Percentiles rank a stretch among this genome's conserved stretches.
Evolutionary conservation across 768 basidiomycete genomes (phyloP).

Genomic region (Kondoa malvinella): DNA sequence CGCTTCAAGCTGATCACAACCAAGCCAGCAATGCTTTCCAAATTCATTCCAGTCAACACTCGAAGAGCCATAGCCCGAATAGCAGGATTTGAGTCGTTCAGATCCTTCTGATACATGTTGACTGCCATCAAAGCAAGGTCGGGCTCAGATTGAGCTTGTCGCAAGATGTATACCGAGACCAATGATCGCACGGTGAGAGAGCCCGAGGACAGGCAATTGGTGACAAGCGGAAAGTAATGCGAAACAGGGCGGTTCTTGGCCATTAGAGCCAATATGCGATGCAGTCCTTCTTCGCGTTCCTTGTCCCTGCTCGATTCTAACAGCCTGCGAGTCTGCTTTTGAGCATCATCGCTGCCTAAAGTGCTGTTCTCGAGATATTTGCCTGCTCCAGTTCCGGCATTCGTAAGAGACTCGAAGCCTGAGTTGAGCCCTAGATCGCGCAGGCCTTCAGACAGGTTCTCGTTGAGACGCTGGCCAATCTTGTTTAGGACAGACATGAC

Average conservation of each 20-base stretch:
- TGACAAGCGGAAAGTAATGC: conserved; percentile 86
- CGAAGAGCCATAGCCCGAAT: conserved; percentile 92
- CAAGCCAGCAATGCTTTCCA: conserved; percentile 69
- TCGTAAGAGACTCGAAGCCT: conserved; percentile 16
- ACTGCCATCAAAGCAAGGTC: conserved; percentile 89
- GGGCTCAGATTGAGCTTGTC: conserved; percentile 81
- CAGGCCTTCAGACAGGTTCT: conserved; percentile 18
- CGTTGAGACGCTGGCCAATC: conserved; percentile 8
- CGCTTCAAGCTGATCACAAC: conserved; percentile 80
- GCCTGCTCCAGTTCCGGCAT: conserved; percentile 24
- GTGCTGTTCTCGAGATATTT: conserved; percentile 27
- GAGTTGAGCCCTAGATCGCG: conserved; percentile 15
- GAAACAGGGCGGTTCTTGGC: conserved; percentile 82
- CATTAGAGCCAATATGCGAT: conserved; percentile 82
- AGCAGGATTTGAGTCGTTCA: conserved; percentile 76
- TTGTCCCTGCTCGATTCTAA: conserved; percentile 73
- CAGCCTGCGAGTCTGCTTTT: conserved; percentile 64
- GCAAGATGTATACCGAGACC: conserved; percentile 90
- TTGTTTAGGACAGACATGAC: not conserved
- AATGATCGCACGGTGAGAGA: conserved; percentile 56
- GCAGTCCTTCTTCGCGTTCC: conserved; percentile 89
- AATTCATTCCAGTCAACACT: conserved; percentile 77
- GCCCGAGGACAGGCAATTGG: conserved; percentile 85
- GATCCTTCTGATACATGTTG: conserved; percentile 95
- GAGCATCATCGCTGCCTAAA: conserved; percentile 50